These are phyloP conservation scores for Meira miltonrushii DNA, from an alignment of 1,284 basidiomycete species.

Conservation along the genomic window DNA sequence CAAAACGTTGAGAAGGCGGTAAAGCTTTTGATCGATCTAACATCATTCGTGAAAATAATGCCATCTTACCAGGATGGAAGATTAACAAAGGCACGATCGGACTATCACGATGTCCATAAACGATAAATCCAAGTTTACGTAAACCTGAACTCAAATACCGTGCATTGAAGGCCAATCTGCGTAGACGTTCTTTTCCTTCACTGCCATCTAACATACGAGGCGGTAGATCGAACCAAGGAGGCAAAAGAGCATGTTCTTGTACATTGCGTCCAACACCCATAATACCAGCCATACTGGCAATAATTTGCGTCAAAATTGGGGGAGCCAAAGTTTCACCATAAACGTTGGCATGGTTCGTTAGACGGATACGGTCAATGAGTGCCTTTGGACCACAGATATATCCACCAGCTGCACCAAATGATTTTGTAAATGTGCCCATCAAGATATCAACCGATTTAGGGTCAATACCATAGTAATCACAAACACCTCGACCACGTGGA, in stretches of 20 bases:
- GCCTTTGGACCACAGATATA: slow-evolving; percentile 82
- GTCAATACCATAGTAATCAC: slow-evolving; percentile 86
- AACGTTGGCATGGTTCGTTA: slow-evolving; percentile 74
- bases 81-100: slow-evolving; percentile 90
- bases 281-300: slow-evolving; percentile 89
- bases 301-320: slow-evolving; percentile 81
- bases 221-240: slow-evolving; percentile 42
- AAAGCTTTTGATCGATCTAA: slow-evolving; percentile 36
- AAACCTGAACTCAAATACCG: slow-evolving; percentile 84
- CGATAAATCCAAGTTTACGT: slow-evolving; percentile 90
- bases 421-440: slow-evolving; percentile 99
- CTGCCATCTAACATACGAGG: slow-evolving; percentile 39
- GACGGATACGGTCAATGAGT: slow-evolving; percentile 74
- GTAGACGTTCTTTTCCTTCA: slow-evolving; percentile 76
- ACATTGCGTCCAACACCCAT: slow-evolving; percentile 64
- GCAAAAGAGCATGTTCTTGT: slow-evolving; percentile 41
- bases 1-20: slow-evolving; percentile 39
- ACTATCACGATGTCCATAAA: slow-evolving; percentile 83
- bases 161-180: slow-evolving; percentile 88
- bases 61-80: slow-evolving; percentile 69
- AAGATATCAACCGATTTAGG: slow-evolving; percentile 80
- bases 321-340: slow-evolving; percentile 91
- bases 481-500: slow-evolving; percentile 85
- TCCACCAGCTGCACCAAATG: slow-evolving; percentile 93
- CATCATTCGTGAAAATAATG: slow-evolving; percentile 49